Conservation (phyloP, 1,284 basidiomycete genomes). For the Ganoderma leucocontextum region DNA sequence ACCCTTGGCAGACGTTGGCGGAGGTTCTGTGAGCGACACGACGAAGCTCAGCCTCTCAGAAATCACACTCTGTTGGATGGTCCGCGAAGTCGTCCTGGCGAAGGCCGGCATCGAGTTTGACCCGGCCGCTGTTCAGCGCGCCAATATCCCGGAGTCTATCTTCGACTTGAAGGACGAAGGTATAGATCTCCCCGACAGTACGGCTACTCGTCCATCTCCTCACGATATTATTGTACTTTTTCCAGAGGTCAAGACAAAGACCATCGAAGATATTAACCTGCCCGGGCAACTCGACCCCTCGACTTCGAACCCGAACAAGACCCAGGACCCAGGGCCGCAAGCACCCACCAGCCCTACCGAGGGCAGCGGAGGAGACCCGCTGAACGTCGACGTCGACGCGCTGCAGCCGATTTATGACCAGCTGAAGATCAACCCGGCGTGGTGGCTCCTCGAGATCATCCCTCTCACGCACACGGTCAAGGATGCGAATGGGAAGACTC, state of each 20-base stretch:
- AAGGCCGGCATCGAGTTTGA: constrained; percentile 65
- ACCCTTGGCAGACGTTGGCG: constrained; percentile 67
- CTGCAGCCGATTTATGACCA: constrained; percentile 47
- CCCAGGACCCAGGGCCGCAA: not conserved
- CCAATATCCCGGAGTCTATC: constrained; percentile 42
- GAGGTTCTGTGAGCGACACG: constrained; percentile 60
- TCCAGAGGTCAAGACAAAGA: constrained; percentile 4
- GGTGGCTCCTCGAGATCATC: constrained; percentile 56
- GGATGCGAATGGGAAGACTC: constrained; percentile 46
- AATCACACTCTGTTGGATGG: constrained; percentile 80
- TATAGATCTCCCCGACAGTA: not conserved
- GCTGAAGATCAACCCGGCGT: constrained; percentile 38
- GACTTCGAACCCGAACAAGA: not conserved
- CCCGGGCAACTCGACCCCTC: constrained; percentile 2
- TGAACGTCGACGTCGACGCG: constrained; percentile 38
- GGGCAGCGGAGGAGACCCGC: not conserved
- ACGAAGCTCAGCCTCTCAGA: constrained; percentile 56
- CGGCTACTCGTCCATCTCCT: not conserved
- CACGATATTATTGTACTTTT: not conserved
- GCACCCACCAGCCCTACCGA: not conserved
- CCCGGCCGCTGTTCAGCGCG: constrained; percentile 45
- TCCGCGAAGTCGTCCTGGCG: constrained; percentile 57
- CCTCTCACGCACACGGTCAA: constrained; percentile 48
- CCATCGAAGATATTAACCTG: not conserved
- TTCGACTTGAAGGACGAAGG: constrained; percentile 23